Evolutionary conservation across 106 monocot genomes (phyloP).

Genomic region (Xerophyta viscosa): DNA sequence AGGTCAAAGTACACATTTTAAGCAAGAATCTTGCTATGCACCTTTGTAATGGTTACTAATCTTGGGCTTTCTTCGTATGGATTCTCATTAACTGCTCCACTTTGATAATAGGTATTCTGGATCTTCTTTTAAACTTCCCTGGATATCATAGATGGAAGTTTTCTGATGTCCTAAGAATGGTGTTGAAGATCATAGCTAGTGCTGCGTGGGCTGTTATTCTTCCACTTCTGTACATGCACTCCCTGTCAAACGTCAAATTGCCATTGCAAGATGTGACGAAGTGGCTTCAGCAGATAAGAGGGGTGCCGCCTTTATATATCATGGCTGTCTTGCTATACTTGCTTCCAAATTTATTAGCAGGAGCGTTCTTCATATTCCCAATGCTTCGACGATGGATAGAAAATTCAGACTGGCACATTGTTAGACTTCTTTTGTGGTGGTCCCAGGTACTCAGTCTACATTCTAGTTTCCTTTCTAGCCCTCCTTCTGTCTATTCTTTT

Average conservation of each 20-base stretch:
- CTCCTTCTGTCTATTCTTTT: too few relatives aligned
- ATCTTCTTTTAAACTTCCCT: slow-evolving; percentile 88
- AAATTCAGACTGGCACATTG: slow-evolving; percentile 89
- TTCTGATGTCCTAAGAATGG: slow-evolving; percentile 64
- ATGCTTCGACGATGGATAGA: slow-evolving; percentile 88
- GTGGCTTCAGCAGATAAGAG: slow-evolving; percentile 62
- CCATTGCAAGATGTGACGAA: slow-evolving; percentile 41
- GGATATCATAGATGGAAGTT: slow-evolving; percentile 88
- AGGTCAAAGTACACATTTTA: too few relatives aligned
- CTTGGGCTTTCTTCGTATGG: too few relatives aligned
- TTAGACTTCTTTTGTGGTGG: slow-evolving; percentile 93
- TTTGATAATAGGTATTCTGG: slow-evolving; percentile 57
- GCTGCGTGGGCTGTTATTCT: slow-evolving; percentile 69
- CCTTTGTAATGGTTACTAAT: too few relatives aligned
- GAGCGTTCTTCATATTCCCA: slow-evolving; percentile 72
- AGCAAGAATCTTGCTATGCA: too few relatives aligned
- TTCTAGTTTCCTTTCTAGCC: too few relatives aligned
- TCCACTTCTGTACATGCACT: slow-evolving; percentile 58
- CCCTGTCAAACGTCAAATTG: slow-evolving; percentile 25
- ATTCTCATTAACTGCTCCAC: not conserved
- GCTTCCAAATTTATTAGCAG: slow-evolving; percentile 73
- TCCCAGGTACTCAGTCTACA: slow-evolving; percentile 93
- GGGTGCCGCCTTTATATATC: slow-evolving; percentile 80
- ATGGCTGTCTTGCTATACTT: slow-evolving; percentile 75
- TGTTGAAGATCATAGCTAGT: slow-evolving; percentile 78